Evolutionary conservation across 148 eudicot species (phyloP).

Genomic region (Rhododendron williamsianum): DNA sequence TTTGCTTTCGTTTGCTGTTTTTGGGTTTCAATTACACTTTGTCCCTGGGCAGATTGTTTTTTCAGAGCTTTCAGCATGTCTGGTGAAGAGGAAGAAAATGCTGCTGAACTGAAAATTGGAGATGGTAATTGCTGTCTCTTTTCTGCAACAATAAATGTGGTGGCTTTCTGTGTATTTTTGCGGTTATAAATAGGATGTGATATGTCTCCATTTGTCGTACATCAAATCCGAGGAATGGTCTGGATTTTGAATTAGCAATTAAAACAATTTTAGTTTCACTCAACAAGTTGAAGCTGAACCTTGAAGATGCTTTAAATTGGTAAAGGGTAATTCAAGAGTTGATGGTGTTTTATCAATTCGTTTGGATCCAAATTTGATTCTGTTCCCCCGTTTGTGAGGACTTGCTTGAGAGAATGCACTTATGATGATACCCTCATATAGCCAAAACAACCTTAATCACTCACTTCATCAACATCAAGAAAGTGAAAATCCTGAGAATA

Average conservation of each 20-base stretch:
- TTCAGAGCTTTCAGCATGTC: constrained; percentile 35
- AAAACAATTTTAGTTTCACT: not conserved
- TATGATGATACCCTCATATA: not conserved
- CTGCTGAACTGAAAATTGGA: constrained; percentile 68
- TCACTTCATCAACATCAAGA: not conserved
- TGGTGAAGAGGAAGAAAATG: constrained; percentile 76
- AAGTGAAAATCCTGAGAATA: not conserved
- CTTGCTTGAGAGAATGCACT: not conserved
- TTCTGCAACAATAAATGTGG: not conserved
- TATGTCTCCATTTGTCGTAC: not conserved
- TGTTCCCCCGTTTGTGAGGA: not conserved
- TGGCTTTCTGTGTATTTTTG: not conserved
- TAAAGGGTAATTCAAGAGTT: not conserved
- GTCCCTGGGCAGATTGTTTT: not conserved
- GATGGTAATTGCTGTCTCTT: constrained; percentile 31
- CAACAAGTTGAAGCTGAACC: not conserved
- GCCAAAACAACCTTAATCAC: not conserved
- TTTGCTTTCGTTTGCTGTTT: not conserved
- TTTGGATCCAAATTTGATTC: not conserved
- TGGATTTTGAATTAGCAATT: not conserved
- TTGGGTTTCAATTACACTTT: not conserved
- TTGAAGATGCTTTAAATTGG: not conserved
- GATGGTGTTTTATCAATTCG: not conserved
- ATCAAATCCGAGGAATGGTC: not conserved
- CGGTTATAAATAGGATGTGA: not conserved